Conservation (phyloP, 2,329 filamentous ascomycete genomes). For the Penicillium verrucosum region DNA sequence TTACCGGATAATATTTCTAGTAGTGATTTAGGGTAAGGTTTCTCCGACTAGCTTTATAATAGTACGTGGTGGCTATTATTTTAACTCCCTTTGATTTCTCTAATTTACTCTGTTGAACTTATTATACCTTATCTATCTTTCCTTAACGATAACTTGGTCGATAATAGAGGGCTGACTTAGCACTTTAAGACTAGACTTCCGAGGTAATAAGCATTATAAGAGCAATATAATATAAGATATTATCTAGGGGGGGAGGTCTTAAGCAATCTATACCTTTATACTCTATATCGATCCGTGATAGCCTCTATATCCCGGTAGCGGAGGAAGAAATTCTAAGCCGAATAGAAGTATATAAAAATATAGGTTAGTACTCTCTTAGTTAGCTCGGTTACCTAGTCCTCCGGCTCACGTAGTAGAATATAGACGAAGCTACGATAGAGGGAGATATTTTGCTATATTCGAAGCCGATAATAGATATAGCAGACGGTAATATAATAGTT, state of each 20-base stretch:
- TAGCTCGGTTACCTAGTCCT: not conserved
- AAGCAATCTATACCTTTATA: not conserved
- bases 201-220: too few relatives aligned
- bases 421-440: not conserved
- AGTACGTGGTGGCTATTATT: too few relatives aligned
- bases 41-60: too few relatives aligned
- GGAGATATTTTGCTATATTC: not conserved
- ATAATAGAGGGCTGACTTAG: too few relatives aligned
- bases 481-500: not conserved
- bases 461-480: not conserved
- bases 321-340: slow-evolving; percentile 1
- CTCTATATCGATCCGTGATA: not conserved
- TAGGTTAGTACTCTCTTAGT: not conserved
- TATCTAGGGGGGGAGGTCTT: slow-evolving; percentile 3
- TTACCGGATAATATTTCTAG: too few relatives aligned
- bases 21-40: too few relatives aligned
- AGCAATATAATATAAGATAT: too few relatives aligned
- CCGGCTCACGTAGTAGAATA: not conserved
- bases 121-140: too few relatives aligned
- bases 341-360: not conserved
- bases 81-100: too few relatives aligned
- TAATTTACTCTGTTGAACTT: too few relatives aligned
- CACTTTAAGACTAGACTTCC: too few relatives aligned
- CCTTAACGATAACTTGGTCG: too few relatives aligned
- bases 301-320: not conserved